phyloP scores from a whole-genome alignment of 805 yeast species.

The Ogataea allantospora region DNA sequence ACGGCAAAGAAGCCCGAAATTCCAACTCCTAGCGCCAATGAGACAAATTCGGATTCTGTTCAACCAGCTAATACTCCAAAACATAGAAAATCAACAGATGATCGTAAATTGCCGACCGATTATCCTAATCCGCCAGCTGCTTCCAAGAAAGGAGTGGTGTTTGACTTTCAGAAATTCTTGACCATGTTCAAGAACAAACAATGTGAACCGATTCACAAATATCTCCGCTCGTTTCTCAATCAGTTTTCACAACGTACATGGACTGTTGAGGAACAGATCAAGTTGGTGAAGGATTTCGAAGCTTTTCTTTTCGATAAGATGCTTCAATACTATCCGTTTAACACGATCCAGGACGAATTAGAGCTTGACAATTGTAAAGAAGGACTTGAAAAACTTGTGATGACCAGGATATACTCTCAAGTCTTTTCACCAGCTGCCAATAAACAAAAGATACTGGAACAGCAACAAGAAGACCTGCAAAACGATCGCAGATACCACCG shows the following conservation, averaged over 20 bases:
- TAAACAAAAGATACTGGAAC: slow-evolving; percentile 43
- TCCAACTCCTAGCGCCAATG: background rate
- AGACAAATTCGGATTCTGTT: background rate
- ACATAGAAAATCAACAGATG: slow-evolving; percentile 5
- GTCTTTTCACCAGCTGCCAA: slow-evolving; percentile 73
- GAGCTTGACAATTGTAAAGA: slow-evolving; percentile 74
- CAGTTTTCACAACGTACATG: slow-evolving; percentile 72
- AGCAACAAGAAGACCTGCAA: slow-evolving; percentile 60
- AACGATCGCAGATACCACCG: slow-evolving; percentile 62
- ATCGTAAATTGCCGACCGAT: slow-evolving; percentile 10
- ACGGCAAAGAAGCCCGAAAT: slow-evolving; percentile 2
- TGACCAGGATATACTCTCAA: slow-evolving; percentile 77
- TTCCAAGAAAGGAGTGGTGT: slow-evolving; percentile 38
- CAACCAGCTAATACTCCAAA: no score
- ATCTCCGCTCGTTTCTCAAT: slow-evolving; percentile 76
- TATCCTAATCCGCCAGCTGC: slow-evolving; percentile 32
- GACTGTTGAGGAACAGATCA: slow-evolving; percentile 74
- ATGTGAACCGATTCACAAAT: slow-evolving; percentile 88
- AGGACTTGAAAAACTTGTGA: slow-evolving; percentile 88
- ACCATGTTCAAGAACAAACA: slow-evolving; percentile 64
- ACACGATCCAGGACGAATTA: slow-evolving; percentile 52
- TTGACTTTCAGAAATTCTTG: slow-evolving; percentile 83
- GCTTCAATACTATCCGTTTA: slow-evolving; percentile 67
- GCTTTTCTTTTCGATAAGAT: slow-evolving; percentile 66
- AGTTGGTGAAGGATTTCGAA: slow-evolving; percentile 75